Evolutionary conservation across 2,329 filamentous ascomycete species (phyloP).

Genomic region (Trematosphaeria pertusa): DNA sequence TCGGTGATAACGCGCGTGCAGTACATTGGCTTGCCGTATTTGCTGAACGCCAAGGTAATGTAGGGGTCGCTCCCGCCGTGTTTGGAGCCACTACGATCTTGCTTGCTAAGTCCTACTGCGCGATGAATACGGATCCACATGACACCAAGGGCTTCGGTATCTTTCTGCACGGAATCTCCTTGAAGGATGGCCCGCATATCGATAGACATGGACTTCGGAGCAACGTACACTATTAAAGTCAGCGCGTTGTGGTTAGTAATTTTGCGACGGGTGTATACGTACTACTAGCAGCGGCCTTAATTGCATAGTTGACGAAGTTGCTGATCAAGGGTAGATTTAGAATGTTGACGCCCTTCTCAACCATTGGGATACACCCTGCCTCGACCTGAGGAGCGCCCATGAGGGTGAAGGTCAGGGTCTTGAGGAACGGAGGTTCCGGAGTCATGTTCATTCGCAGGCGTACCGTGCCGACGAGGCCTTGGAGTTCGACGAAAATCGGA

Average conservation of each 20-base stretch:
- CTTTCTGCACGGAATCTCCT: conserved; percentile 91
- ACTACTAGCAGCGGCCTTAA: conserved; percentile 77
- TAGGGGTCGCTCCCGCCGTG: conserved; percentile 94
- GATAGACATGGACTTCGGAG: conserved; percentile 91
- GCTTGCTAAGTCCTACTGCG: conserved; percentile 86
- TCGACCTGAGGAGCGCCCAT: conserved; percentile 92
- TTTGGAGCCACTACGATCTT: conserved; percentile 80
- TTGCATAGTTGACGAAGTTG: conserved; percentile 96
- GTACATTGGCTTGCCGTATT: conserved; percentile 97
- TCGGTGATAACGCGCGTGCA: conserved; percentile 96
- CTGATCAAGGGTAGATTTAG: conserved; percentile 91
- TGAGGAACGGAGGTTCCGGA: conserved; percentile 90
- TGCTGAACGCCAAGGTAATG: conserved; percentile 92
- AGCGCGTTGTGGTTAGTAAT: not conserved
- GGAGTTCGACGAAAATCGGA: conserved; percentile 88
- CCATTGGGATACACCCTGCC: conserved; percentile 89
- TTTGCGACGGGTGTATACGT: conserved; percentile 18
- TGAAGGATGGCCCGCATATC: conserved; percentile 90
- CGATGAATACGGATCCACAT: conserved; percentile 92
- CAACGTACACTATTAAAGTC: conserved; percentile 72
- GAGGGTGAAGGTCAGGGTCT: conserved; percentile 88
- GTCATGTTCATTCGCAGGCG: conserved; percentile 83
- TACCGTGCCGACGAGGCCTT: conserved; percentile 86
- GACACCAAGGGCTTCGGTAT: conserved; percentile 83
- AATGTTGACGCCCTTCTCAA: conserved; percentile 89